Evolutionary conservation across 306 rosid genomes (phyloP), one percentile per base, ranked within the genome.

Genomic region (Inga leiocalycina): DNA sequence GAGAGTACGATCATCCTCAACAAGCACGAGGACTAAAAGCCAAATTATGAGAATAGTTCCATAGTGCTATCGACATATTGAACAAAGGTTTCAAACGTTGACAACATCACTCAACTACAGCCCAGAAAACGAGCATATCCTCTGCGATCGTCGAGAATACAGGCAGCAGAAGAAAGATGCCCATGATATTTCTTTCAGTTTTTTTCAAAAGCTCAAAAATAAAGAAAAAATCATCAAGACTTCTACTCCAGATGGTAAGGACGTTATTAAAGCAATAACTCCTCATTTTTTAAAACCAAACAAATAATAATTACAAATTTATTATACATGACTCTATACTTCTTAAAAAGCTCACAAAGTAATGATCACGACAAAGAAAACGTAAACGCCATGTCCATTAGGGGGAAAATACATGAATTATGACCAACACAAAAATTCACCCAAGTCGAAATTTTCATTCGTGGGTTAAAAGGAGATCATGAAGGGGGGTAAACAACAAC

Each of bases 281-380:
- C 44, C 0, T 16, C n/a, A 34, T 3, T 77, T 44, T 4, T 16
- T 7, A 5, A 8, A 46, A 4, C 14, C 43, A 43, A 32, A 44
- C 20, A 10, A 54, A 16, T 3, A 49, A 39, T 74, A 17, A 30
- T 44, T 37, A 51, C 49, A 10, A 54, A 41, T 5, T 59, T 10
- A 9, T 46, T 5, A 67, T 35, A 9, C 11, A 74, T 16, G 71
- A 80, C 0, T 49, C 34, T 13, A 24, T 9, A 35, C 67, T 22
- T 19, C 11, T 5, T 30, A 41, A 13, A 8, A 32, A 32, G 74
- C 69, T 66, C 46, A 75, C 16, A 32, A 35, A 34, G 22, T 45
- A 34, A 79, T 35, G 35, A 5, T 48, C 79, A 70, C 22, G 44
- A 82, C 44, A 71, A 56, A 27, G 20, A 43, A 44, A 71, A 71